phyloP scores from a whole-genome alignment of 2,329 filamentous ascomycete genomes.

The Colletotrichum tabaci region DNA sequence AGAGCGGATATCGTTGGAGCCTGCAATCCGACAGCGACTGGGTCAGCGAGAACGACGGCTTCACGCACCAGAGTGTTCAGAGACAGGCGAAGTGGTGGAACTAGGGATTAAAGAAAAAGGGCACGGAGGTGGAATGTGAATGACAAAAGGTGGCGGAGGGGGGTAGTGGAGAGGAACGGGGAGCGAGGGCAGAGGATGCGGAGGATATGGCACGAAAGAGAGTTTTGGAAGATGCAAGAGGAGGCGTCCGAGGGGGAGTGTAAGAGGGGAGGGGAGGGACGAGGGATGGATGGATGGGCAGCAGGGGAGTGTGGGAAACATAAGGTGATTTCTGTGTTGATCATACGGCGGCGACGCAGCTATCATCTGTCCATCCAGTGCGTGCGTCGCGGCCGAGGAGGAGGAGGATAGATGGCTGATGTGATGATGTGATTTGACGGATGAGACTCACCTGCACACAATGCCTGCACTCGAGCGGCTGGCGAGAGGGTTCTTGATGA shows the following conservation, averaged over 20 bases:
- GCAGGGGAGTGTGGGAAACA: conserved; percentile 53
- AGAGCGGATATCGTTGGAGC: conserved; percentile 50
- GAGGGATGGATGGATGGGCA: conserved; percentile 31
- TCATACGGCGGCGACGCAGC: conserved; percentile 54
- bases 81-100: conserved; percentile 40
- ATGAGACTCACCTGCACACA: conserved; percentile 40
- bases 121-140: conserved; percentile 41
- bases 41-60: conserved; percentile 37
- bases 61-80: conserved; percentile 47
- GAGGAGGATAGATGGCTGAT: not conserved
- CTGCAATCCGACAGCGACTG: conserved; percentile 49
- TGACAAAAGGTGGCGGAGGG: conserved; percentile 44
- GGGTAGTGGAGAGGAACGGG: conserved; percentile 47
- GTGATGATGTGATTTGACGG: not conserved
- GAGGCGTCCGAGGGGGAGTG: conserved; percentile 19
- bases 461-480: conserved; percentile 44
- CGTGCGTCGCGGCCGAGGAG: not conserved
- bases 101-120: conserved; percentile 20
- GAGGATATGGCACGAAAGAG: conserved; percentile 31
- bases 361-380: not conserved
- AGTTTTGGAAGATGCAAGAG: conserved; percentile 47
- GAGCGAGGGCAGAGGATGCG: conserved; percentile 41
- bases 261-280: conserved; percentile 25
- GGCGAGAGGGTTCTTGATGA: conserved; percentile 28
- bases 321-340: conserved; percentile 51